Evolutionary conservation across 352 stramenopile species (phyloP), one percentile per base, ranked within the genome.

Genomic region (Phytopythium delawarense): DNA sequence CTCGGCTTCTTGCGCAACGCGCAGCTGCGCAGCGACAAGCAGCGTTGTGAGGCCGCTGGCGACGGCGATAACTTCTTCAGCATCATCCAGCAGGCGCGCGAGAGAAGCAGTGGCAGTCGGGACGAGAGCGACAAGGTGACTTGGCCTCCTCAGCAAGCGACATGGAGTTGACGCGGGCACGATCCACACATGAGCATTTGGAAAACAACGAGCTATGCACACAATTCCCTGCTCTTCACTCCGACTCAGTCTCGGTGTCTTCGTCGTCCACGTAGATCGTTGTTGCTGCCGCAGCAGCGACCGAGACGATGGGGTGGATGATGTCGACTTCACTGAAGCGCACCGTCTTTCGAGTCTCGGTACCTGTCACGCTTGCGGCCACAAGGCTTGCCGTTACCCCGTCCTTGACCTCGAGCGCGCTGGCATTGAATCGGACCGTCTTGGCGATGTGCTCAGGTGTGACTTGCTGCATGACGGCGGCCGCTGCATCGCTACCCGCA

Each of bases 1-100:
- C 88, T 99, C 53, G 59, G 51, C 23, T 92, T 90, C 32, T 35
- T 94, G 28, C 81, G 78, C n/a, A 91, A 92, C 49, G 71, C 82
- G 5, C 79, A 84, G 44, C 42, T 93, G 53, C 77, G 81, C 25
- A 73, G 76, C 63, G 79, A 85, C 57, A 89, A 86, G 60, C 74
- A 76, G 40, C 70, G 65, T 23, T 74, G 70, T 15, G 55, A 80
- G 57, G 46, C 67, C 25, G 25, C 40, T 4, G 59, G 61, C 25
- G 62, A 62, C 11, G 63, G 62, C 0, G 81, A 89, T 64, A 87
- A 85, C 61, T 93, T 93, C 61, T 93, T 87, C 71, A 64, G 70
- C 42, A 91, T 91, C 71, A 81, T 91, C 49, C 56, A 87, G 55
- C 72, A 81, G 32, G 72, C 80, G n/a, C 66, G 72, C 58, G 61